Evolutionary conservation across 2,329 filamentous ascomycete genomes (phyloP).

Genomic region (Aspergillus ochraceus): DNA sequence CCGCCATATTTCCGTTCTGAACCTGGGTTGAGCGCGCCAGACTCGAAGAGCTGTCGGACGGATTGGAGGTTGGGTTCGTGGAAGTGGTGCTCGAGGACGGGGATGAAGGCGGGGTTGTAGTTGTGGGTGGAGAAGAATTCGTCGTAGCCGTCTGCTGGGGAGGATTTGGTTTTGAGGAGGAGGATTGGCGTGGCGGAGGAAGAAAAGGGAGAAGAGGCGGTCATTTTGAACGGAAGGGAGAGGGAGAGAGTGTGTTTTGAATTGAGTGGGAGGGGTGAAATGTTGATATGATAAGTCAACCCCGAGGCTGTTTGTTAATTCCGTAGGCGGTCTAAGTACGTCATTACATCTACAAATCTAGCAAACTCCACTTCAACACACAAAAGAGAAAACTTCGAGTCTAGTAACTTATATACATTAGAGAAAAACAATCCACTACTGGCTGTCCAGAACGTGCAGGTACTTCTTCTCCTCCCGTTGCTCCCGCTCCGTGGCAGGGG

Average conservation of each 20-base stretch:
- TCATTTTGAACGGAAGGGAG: background rate
- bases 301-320: background rate
- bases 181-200: conserved; percentile 36
- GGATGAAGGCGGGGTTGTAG: conserved; percentile 44
- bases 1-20: conserved; percentile 41
- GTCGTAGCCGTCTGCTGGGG: conserved; percentile 46
- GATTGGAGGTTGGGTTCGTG: conserved; percentile 34
- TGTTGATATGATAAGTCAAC: background rate
- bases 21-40: conserved; percentile 25
- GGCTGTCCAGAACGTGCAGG: conserved; percentile 86
- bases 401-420: conserved; percentile 44
- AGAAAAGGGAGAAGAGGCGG: background rate
- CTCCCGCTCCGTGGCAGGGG: conserved; percentile 91
- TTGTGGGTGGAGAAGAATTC: conserved; percentile 41
- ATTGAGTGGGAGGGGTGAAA: background rate
- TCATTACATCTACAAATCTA: background rate
- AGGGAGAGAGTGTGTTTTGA: background rate
- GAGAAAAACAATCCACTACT: conserved; percentile 54
- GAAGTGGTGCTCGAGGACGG: conserved; percentile 48
- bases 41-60: conserved; percentile 38
- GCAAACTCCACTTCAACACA: conserved; percentile 8
- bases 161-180: conserved; percentile 50
- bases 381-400: conserved; percentile 37
- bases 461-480: conserved; percentile 95
- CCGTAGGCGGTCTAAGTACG: background rate